phyloP scores from a whole-genome alignment of 768 basidiomycete species.

The Clavaria fumosa region DNA sequence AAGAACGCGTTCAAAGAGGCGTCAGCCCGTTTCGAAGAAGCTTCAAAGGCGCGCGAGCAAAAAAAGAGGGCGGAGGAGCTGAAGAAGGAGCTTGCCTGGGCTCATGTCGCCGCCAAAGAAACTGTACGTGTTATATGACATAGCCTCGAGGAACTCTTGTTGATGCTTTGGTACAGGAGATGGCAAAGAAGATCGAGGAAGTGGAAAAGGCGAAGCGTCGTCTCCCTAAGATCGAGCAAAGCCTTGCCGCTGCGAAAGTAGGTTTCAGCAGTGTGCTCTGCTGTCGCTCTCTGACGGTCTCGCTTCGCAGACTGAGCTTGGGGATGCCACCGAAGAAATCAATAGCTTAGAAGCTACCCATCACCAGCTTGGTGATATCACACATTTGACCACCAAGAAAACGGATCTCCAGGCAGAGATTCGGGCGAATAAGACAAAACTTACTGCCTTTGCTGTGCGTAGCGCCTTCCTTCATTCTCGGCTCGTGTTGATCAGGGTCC shows the following conservation, averaged over 20 bases:
- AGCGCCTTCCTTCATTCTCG: not conserved
- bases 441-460: conserved; percentile 32
- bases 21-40: conserved; percentile 48
- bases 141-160: not conserved
- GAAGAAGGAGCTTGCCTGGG: conserved; percentile 78
- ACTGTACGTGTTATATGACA: conserved; percentile 8
- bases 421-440: conserved; percentile 27
- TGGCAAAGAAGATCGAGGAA: conserved; percentile 24
- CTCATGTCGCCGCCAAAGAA: conserved; percentile 62
- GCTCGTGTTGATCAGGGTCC: conserved; percentile 3
- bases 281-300: too few relatives aligned
- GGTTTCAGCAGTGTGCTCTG: too few relatives aligned
- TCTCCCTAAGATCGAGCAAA: conserved; percentile 25
- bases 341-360: conserved; percentile 18
- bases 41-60: conserved; percentile 57
- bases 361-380: conserved; percentile 18
- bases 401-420: conserved; percentile 33
- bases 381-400: conserved; percentile 22
- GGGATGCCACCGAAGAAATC: conserved; percentile 20
- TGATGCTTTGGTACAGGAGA: conserved; percentile 18
- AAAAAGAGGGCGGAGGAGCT: conserved; percentile 51
- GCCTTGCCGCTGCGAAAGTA: conserved; percentile 22
- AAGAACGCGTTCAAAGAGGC: conserved; percentile 42
- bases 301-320: conserved; percentile 16
- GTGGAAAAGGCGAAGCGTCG: conserved; percentile 20